A percentile compares a stretch with the other conserved stretches of the same genome.
phyloP scores from a whole-genome alignment of 352 stramenopile species.

The Globisporangium nunn region DNA sequence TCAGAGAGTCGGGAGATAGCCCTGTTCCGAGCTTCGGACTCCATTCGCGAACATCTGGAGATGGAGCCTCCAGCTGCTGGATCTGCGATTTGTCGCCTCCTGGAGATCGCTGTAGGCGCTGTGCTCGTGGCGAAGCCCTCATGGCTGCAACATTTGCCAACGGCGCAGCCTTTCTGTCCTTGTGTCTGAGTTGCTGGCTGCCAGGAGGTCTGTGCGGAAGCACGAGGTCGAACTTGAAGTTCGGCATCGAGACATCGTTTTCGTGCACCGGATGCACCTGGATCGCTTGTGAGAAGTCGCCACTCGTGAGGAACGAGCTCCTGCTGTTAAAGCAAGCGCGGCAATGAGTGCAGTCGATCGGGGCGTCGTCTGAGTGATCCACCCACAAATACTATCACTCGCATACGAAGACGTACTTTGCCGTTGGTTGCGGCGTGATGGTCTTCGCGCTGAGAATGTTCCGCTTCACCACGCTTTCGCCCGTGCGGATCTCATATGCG shows the following conservation, averaged over 20 bases:
- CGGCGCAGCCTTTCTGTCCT: background rate
- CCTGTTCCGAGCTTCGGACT: background rate
- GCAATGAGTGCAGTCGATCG: background rate
- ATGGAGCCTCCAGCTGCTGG: background rate
- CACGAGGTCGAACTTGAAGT: conserved; percentile 24
- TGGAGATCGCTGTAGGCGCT: conserved; percentile 14
- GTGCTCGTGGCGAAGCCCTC: conserved; percentile 18
- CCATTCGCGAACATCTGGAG: background rate
- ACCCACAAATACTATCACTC: background rate
- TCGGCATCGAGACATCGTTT: conserved; percentile 13
- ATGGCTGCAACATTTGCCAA: background rate
- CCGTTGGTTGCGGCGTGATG: background rate
- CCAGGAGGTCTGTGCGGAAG: conserved; percentile 2
- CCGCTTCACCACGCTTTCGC: conserved; percentile 49
- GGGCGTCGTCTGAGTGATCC: too few species aligned
- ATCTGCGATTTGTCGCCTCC: conserved; percentile 1
- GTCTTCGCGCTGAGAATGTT: conserved; percentile 14
- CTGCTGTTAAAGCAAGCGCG: conserved; percentile 10
- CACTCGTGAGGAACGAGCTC: conserved; percentile 33
- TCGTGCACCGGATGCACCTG: conserved; percentile 32
- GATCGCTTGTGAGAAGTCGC: conserved; percentile 28
- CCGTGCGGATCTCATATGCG: conserved; percentile 41
- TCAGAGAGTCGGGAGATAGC: conserved; percentile 8
- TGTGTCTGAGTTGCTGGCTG: background rate
- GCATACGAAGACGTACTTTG: conserved; percentile 16